Evolutionary conservation across 345 rosid species (phyloP).

Genomic region (Capsella bursapastoris): DNA sequence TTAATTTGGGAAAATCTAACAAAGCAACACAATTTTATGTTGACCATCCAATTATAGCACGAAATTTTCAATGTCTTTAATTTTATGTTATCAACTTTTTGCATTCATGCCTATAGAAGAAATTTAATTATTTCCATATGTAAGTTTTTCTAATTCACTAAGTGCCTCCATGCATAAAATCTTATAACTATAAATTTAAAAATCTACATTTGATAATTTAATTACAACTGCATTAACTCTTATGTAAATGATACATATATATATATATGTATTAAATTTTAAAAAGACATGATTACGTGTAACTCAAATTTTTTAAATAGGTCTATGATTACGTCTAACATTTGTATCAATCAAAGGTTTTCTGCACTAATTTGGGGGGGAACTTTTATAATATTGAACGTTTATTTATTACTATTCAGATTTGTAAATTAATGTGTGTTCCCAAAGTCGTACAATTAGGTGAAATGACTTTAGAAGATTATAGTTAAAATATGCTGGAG

Average conservation of each 20-base stretch:
- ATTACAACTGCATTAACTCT: conserved; percentile 3
- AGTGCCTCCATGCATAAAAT: not conserved
- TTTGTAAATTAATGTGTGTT: not conserved
- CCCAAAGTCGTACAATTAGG: too few species aligned
- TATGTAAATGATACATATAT: too few species aligned
- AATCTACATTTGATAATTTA: not conserved
- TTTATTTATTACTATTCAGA: not conserved
- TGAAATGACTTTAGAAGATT: too few species aligned
- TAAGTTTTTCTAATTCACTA: not conserved
- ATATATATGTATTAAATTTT: not conserved
- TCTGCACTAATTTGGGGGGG: not conserved
- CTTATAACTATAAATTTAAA: not conserved
- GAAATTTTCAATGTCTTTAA: not conserved
- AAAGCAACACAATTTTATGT: not conserved
- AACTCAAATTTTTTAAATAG: not conserved
- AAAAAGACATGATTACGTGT: not conserved
- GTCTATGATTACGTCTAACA: not conserved
- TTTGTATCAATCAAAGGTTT: not conserved
- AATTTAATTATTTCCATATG: not conserved
- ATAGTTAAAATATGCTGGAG: too few species aligned
- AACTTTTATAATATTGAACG: not conserved
- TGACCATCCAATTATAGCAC: conserved; percentile 22
- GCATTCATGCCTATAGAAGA: not conserved
- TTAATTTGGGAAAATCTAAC: conserved; percentile 12
- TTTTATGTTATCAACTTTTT: not conserved